Conservation (phyloP, 2,329 filamentous ascomycete genomes). For the Cladosporium cucumerinum region DNA sequence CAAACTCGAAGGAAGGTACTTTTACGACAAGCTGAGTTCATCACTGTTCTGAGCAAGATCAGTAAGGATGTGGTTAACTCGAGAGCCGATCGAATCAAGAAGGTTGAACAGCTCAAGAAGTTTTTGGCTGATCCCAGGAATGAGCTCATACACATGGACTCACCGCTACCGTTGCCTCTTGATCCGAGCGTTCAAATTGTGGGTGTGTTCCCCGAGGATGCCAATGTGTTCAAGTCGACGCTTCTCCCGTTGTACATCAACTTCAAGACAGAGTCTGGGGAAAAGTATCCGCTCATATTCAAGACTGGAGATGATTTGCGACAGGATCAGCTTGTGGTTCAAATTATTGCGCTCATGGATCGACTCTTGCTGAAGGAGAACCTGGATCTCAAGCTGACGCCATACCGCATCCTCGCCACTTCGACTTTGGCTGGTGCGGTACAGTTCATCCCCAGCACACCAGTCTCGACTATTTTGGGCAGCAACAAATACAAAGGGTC, state of each 20-base stretch:
- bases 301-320: slow-evolving; percentile 95
- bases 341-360: slow-evolving; percentile 97
- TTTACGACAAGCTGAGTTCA: slow-evolving; percentile 81
- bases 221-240: slow-evolving; percentile 92
- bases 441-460: slow-evolving; percentile 83
- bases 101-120: slow-evolving; percentile 79
- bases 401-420: slow-evolving; percentile 94
- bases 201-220: slow-evolving; percentile 78
- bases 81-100: slow-evolving; percentile 71
- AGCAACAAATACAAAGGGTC: slow-evolving; percentile 72
- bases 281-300: slow-evolving; percentile 89
- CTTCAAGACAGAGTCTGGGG: slow-evolving; percentile 75
- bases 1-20: slow-evolving; percentile 71
- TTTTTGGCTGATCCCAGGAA: slow-evolving; percentile 86
- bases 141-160: slow-evolving; percentile 77
- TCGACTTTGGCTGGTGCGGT: slow-evolving; percentile 84
- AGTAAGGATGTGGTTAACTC: slow-evolving; percentile 83
- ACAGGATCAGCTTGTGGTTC: slow-evolving; percentile 95
- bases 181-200: slow-evolving; percentile 78
- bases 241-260: slow-evolving; percentile 86
- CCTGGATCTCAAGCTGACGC: slow-evolving; percentile 87
- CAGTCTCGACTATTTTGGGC: slow-evolving; percentile 69
- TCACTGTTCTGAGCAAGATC: slow-evolving; percentile 82
- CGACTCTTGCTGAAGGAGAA: slow-evolving; percentile 94
- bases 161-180: slow-evolving; percentile 80